These are phyloP conservation scores for Cryptosporidium ubiquitum DNA, from an alignment of 169 alveolate species.

Conservation along the genomic window DNA sequence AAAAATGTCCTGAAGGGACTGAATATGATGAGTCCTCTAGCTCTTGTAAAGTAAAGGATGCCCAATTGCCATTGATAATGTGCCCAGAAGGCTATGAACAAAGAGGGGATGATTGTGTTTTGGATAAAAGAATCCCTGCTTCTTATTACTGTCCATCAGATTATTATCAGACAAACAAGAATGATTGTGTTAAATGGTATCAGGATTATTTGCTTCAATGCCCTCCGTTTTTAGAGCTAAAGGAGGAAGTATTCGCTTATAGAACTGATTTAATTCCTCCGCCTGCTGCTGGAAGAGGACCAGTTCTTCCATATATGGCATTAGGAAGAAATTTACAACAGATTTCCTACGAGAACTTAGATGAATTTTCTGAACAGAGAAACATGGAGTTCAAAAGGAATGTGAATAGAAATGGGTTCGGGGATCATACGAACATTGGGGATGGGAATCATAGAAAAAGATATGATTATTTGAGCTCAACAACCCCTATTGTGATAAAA, in stretches of 20 bases:
- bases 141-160: constrained; percentile 65
- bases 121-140: constrained; percentile 58
- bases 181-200: constrained; percentile 68
- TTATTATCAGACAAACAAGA: constrained; percentile 58
- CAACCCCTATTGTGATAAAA: constrained; percentile 52
- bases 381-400: not conserved
- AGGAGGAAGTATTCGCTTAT: constrained; percentile 26
- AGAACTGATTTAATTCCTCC: constrained; percentile 71
- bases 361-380: not conserved
- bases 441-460: not conserved
- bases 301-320: constrained; percentile 28
- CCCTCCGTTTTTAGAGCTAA: constrained; percentile 58
- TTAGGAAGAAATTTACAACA: constrained; percentile 42
- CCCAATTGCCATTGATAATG: constrained; percentile 69
- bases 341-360: not conserved
- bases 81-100: constrained; percentile 73
- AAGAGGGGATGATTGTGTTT: constrained; percentile 56
- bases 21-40: constrained; percentile 40
- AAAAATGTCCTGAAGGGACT: constrained; percentile 70
- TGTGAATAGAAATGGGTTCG: not conserved
- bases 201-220: constrained; percentile 70
- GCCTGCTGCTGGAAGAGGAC: constrained; percentile 72
- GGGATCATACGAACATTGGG: not conserved
- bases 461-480: constrained; percentile 31
- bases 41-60: constrained; percentile 65